Percentiles rank a stretch among this genome's conserved stretches.
Evolutionary conservation across 164 flowering plant species (phyloP).

Genomic region (Liriodendron chinense): DNA sequence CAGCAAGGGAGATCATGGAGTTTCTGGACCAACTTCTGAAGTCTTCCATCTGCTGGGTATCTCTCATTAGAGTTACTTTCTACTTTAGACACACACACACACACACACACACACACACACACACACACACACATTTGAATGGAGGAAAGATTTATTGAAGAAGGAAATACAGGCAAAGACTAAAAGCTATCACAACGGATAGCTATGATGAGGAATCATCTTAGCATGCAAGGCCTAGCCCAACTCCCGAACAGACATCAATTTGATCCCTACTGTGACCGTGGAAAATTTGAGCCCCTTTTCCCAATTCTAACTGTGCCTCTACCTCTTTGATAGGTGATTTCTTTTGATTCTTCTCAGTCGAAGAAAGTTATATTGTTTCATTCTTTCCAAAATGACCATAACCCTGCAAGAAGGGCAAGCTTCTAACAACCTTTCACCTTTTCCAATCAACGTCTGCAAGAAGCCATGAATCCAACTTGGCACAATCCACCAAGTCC

Average conservation of each 20-base stretch:
- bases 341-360: neutral
- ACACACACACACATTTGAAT: too few relatives aligned
- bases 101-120: too few relatives aligned
- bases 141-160: too few relatives aligned
- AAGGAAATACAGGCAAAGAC: too few relatives aligned
- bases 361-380: neutral
- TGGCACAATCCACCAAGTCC: neutral
- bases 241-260: neutral
- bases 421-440: neutral
- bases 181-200: too few relatives aligned
- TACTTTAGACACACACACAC: neutral
- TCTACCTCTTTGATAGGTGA: neutral
- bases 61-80: neutral
- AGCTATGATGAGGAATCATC: too few relatives aligned
- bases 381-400: neutral
- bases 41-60: conserved; percentile 61
- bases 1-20: conserved; percentile 50
- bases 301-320: neutral
- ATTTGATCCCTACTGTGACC: neutral
- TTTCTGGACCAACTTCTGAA: conserved; percentile 34
- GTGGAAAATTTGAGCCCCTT: neutral
- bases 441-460: neutral
- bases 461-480: neutral
- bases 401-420: neutral
- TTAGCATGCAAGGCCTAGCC: neutral